Conservation (phyloP, 176 grass and related monocot species). For the sorghum (Sorghum bicolor) region Sorghum_bicolor_NCBIv3 NC_012872.2:62964001-62964500, state of each 20-base stretch:
- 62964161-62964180: neutral
- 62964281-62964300: constrained; percentile 87
- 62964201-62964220: constrained; percentile 90
- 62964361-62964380: neutral
- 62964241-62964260: constrained; percentile 99
- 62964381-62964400: neutral
- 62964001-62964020: no score
- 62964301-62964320: neutral
- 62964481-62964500: neutral
- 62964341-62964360: neutral
- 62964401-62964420: neutral
- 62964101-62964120: constrained; percentile 9
- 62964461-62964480: neutral
- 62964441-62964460: neutral
- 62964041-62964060: neutral
- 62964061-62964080: neutral
- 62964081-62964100: neutral
- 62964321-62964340: neutral
- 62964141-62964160: neutral
- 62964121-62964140: neutral
- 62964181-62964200: constrained; percentile 16
- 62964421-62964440: neutral
- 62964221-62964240: constrained; percentile 98
- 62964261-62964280: constrained; percentile 94
- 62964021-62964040: neutral